Evolutionary conservation across 257 asterid genomes (phyloP).

Genomic region (Nemophila menziesii): DNA sequence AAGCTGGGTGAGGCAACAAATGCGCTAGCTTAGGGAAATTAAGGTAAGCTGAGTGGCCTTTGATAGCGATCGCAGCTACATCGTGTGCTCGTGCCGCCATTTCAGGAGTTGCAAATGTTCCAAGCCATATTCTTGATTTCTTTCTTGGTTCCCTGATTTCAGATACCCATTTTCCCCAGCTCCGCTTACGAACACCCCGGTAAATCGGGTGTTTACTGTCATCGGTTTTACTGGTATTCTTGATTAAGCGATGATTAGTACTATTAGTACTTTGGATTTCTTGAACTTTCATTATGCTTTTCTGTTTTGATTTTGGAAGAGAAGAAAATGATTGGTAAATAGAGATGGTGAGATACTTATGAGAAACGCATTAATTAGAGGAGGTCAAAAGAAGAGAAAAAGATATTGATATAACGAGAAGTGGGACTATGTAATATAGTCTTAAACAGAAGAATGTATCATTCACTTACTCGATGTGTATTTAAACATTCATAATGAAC

Average conservation of each 20-base stretch:
- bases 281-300: background rate
- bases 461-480: too few relatives aligned
- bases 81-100: constrained; percentile 51
- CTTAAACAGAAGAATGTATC: too few relatives aligned
- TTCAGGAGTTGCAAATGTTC: constrained; percentile 35
- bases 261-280: background rate
- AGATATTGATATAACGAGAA: background rate
- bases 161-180: constrained; percentile 53
- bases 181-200: constrained; percentile 55
- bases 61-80: constrained; percentile 35
- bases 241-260: background rate
- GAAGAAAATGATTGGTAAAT: background rate
- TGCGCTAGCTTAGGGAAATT: constrained; percentile 33
- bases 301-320: background rate
- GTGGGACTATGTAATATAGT: background rate
- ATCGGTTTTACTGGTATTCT: background rate
- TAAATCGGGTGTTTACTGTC: constrained; percentile 17
- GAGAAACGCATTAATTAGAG: background rate
- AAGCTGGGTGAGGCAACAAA: constrained; percentile 23
- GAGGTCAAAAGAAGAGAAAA: background rate
- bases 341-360: background rate
- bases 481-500: too few relatives aligned
- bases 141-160: constrained; percentile 41
- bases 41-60: constrained; percentile 29
- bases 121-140: constrained; percentile 42